Conservation (phyloP, 164 flowering plant genomes). For the Saururus chinensis region DNA sequence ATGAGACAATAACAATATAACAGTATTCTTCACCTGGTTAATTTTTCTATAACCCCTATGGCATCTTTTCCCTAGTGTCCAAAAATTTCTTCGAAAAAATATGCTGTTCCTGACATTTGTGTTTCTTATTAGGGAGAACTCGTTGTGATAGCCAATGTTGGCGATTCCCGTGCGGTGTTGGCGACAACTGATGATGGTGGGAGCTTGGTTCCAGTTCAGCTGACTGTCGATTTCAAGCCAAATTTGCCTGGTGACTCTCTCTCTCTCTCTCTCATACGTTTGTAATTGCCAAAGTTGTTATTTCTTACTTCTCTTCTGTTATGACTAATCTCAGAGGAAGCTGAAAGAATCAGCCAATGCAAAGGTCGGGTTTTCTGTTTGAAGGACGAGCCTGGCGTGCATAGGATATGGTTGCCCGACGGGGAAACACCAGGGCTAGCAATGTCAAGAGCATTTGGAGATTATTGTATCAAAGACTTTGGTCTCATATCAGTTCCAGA, state of each 20-base stretch:
- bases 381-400: constrained; percentile 79
- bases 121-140: constrained; percentile 47
- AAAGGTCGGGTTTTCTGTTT: constrained; percentile 65
- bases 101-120: not conserved
- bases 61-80: too few relatives aligned
- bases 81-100: too few relatives aligned
- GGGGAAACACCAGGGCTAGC: constrained; percentile 77
- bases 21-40: not conserved
- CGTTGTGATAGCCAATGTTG: constrained; percentile 64
- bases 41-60: too few relatives aligned
- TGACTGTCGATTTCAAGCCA: constrained; percentile 78
- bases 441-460: constrained; percentile 92
- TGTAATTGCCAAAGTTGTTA: not conserved
- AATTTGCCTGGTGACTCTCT: constrained; percentile 63
- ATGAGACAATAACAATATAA: not conserved
- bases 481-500: constrained; percentile 87
- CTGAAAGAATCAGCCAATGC: constrained; percentile 56
- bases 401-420: constrained; percentile 68
- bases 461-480: constrained; percentile 60
- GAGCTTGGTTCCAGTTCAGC: constrained; percentile 56
- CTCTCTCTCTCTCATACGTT: constrained; percentile 5
- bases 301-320: not conserved
- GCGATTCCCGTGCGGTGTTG: constrained; percentile 89
- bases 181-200: constrained; percentile 77
- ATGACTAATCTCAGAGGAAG: constrained; percentile 47